Conservation (phyloP, 2,329 filamentous ascomycete species). For the Trichoderma oligosporum region DNA sequence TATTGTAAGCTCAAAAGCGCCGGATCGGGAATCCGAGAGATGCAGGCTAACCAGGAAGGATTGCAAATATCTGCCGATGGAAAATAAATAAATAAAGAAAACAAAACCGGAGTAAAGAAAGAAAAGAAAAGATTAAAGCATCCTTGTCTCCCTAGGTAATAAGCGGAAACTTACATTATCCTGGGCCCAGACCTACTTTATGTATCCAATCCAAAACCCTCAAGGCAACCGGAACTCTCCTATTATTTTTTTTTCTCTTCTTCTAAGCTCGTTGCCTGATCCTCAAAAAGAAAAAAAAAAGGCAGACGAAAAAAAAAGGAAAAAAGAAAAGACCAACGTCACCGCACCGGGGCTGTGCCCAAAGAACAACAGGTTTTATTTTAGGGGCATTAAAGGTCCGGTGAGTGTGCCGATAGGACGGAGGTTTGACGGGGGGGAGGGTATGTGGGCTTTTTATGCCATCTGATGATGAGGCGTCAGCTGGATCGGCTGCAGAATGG, state of each 20-base stretch:
- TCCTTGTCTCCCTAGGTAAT: conserved; percentile 2
- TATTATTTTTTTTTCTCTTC: background rate
- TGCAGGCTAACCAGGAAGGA: background rate
- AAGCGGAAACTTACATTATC: conserved; percentile 2
- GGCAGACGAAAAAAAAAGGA: no score
- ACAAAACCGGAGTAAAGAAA: background rate
- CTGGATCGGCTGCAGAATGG: background rate
- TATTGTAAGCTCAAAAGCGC: conserved; percentile 2
- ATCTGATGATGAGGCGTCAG: conserved; percentile 15
- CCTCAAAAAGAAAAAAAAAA: background rate
- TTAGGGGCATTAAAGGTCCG: conserved; percentile 7
- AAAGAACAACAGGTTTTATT: conserved; percentile 11
- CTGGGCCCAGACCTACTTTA: background rate
- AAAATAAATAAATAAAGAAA: background rate
- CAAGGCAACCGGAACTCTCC: background rate
- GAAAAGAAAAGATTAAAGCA: background rate
- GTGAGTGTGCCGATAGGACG: conserved; percentile 12
- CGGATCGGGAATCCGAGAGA: background rate
- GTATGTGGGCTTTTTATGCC: background rate
- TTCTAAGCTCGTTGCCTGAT: background rate
- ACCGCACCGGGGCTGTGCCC: conserved; percentile 18
- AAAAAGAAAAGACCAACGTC: conserved; percentile 14
- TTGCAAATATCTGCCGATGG: background rate
- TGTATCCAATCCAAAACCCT: background rate
- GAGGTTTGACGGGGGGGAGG: background rate